Conservation (phyloP, 768 basidiomycete species). For the Boletus patriciae region DNA sequence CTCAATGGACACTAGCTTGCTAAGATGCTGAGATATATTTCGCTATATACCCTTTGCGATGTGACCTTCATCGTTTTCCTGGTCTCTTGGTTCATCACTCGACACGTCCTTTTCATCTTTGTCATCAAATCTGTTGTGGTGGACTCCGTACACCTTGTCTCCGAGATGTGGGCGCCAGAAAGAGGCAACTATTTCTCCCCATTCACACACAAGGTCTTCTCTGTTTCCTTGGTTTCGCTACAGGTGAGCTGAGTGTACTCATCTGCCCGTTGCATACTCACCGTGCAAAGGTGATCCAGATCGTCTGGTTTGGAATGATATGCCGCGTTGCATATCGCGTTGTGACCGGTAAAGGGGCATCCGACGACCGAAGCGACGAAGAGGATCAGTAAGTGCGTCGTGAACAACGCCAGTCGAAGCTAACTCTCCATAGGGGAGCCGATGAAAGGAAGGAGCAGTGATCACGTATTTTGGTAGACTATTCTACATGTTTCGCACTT, state of each 20-base stretch:
- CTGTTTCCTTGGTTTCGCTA: slow-evolving; percentile 52
- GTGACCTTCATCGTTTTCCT: slow-evolving; percentile 77
- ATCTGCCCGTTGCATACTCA: slow-evolving; percentile 5
- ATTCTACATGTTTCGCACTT: slow-evolving; percentile 22
- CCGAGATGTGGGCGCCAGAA: slow-evolving; percentile 58
- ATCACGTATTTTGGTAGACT: slow-evolving; percentile 25
- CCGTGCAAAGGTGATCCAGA: slow-evolving; percentile 58
- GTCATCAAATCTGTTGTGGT: slow-evolving; percentile 62
- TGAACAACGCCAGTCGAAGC: not conserved
- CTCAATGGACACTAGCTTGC: slow-evolving; percentile 57
- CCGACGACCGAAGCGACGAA: slow-evolving; percentile 85
- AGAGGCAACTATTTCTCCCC: slow-evolving; percentile 56
- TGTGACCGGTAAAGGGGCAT: slow-evolving; percentile 68
- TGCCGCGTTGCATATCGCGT: slow-evolving; percentile 81
- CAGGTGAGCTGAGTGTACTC: slow-evolving; percentile 46
- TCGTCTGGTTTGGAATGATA: slow-evolving; percentile 87
- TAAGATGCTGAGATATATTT: slow-evolving; percentile 92
- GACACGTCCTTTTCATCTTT: slow-evolving; percentile 78
- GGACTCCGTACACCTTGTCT: slow-evolving; percentile 50
- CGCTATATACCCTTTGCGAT: slow-evolving; percentile 65
- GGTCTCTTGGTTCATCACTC: slow-evolving; percentile 86
- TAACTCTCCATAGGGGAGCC: slow-evolving; percentile 17
- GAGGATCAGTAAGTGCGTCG: slow-evolving; percentile 50
- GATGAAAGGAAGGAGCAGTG: slow-evolving; percentile 28
- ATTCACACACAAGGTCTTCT: slow-evolving; percentile 48